Evolutionary conservation across 176 grass and related monocot species (phyloP).

Genomic region (Saccharum officinarum): DNA sequence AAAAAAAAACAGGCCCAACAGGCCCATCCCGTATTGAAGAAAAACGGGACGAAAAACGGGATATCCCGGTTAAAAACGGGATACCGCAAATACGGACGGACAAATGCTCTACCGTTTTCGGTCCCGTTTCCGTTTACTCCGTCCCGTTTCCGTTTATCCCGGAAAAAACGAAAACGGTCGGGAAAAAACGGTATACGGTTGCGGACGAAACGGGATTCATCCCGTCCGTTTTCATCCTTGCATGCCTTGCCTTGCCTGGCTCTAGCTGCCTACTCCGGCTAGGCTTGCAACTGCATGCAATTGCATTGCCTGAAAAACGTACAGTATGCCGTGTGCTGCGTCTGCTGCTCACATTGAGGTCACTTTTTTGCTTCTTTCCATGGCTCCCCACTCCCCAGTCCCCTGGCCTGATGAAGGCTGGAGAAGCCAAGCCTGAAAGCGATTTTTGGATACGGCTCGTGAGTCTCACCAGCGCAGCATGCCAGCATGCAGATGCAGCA

Average conservation of each 20-base stretch:
- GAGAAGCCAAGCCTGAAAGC: neutral
- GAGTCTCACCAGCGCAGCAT: neutral
- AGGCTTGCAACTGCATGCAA: neutral
- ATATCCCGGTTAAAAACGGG: no score
- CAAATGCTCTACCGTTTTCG: no score
- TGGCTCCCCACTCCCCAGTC: neutral
- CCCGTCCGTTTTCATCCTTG: no score
- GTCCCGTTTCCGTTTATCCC: no score
- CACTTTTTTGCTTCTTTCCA: slow-evolving; percentile 33
- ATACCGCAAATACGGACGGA: no score
- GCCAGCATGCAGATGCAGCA: neutral
- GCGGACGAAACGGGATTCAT: no score
- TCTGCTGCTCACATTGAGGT: slow-evolving; percentile 26
- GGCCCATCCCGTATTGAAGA: no score
- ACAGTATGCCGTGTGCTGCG: neutral
- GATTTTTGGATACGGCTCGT: slow-evolving; percentile 19
- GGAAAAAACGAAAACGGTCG: no score
- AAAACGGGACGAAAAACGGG: no score
- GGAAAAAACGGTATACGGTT: no score
- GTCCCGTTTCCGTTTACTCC: no score
- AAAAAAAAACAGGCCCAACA: no score
- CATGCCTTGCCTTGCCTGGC: neutral
- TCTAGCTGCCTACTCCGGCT: neutral
- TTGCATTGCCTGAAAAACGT: slow-evolving; percentile 28
- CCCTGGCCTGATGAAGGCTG: neutral